phyloP scores from a whole-genome alignment of 192 early-diverging fungal species.

The Fimicolochytrium jonesii region DNA sequence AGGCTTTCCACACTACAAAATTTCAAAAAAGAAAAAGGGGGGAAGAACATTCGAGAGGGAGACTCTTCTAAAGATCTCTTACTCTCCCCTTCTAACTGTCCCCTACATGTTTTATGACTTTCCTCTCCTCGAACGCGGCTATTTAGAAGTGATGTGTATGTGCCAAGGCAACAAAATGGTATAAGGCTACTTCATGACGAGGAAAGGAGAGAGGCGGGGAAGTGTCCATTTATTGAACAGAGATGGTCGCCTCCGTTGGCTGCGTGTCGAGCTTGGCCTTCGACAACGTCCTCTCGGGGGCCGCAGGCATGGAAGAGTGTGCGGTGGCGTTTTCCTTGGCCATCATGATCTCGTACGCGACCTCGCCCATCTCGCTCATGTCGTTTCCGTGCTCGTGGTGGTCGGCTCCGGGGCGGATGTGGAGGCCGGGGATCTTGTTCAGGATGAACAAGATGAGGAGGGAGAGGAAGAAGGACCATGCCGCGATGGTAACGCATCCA shows the following conservation, averaged over 20 bases:
- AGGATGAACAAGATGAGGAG: constrained; percentile 71
- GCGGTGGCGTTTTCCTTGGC: not conserved
- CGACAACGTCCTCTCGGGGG: not conserved
- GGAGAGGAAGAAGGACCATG: constrained; percentile 73
- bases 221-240: too few relatives aligned
- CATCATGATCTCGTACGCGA: constrained; percentile 53
- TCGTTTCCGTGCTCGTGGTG: constrained; percentile 77
- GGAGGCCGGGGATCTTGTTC: constrained; percentile 74
- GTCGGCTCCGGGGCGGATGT: constrained; percentile 73
- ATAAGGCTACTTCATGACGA: too few relatives aligned
- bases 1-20: too few relatives aligned
- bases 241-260: not conserved
- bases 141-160: too few relatives aligned
- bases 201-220: too few relatives aligned
- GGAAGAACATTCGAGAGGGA: too few relatives aligned
- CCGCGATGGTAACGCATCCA: constrained; percentile 55
- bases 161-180: too few relatives aligned
- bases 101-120: too few relatives aligned
- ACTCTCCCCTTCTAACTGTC: too few relatives aligned
- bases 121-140: too few relatives aligned
- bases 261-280: not conserved
- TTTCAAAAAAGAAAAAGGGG: too few relatives aligned
- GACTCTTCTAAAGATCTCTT: too few relatives aligned
- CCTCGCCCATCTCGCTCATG: constrained; percentile 84
- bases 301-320: not conserved